Base-by-base conservation (phyloP, 2,329 filamentous ascomycete species). In the Incumbomyces lentus region DNA sequence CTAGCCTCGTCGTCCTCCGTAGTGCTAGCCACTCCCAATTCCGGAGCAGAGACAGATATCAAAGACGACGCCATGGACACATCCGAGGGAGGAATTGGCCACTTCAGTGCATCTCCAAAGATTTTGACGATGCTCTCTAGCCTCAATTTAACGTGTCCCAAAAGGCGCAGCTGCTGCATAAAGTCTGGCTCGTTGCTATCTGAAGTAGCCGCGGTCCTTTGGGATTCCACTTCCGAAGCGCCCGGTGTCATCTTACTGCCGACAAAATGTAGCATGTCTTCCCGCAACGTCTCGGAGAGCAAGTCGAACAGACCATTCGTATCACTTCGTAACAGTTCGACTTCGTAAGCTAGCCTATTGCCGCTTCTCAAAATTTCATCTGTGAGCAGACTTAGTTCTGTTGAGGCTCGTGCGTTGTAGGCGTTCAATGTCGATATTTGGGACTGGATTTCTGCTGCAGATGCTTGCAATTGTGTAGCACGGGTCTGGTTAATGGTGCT, bases 61-160 rank as follows among this genome's bases (percentile, higher is more conserved):
- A 95, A 88, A 0, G 85, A 88, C 1, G 86, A 90, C 38, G 82
- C 78, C 47, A 93, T 78, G 0, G 85, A 90, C 11, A 89, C 68
- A 60, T 95, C 88, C 0, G 86, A 93, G 0, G 90, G 89, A 1
- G 90, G 86, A 41, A 95, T 79, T 1, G 86, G 84, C 75, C 94
- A 96, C 57, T 93, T 84, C 86, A 96, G 95, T 29, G 92, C 90
- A 57, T 93, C 84, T 34, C 89, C 90, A 63, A 98, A 98, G 1
- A 82, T 84, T 63, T 86, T 84, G 59, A 96, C 88, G 18, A 96
- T 89, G 1, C 81, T 76, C 54, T 96, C 89, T 13, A 98, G 75
- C n/a, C 88, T 83, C 1, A 78, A 69, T 42, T 89, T 84, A 22
- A 96, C 87, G 35, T 84, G 75, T 2, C 84, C 86, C 32, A 98